Evolutionary conservation across 2,329 filamentous ascomycete species (phyloP), one percentile per base, ranked within the genome.

Genomic region (Colletotrichum australisinense): DNA sequence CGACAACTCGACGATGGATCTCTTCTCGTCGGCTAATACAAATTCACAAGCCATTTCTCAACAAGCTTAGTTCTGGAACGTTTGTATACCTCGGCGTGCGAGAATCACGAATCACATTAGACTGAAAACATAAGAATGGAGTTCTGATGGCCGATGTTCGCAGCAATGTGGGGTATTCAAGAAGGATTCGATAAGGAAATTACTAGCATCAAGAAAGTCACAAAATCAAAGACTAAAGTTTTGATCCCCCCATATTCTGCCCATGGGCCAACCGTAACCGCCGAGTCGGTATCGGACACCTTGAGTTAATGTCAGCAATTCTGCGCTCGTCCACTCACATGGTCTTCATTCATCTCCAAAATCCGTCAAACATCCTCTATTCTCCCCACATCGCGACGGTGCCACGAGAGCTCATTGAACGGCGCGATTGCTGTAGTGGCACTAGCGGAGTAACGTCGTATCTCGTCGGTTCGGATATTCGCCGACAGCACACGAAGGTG

Each of bases 391-490:
- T 55, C 5, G 38, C 22, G 5, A 5, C 30, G 28, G 55, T 28
- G 28, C 26, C 53, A 7, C 38, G 38, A 42, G 22, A 32, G 7
- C 42, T 16, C 32, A 11, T 42, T 11, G 30, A 30, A 30, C 32
- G 52, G 52, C 53, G n/a, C 49, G 5, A 7, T 26, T 12, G 16
- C 38, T 42, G 16, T 19, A 19, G 38, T 7, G 38, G 5, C 16
- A 63, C 24, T 32, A 24, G 49, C 66, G 57, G 30, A 63, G 52
- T 24, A 64, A 53, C 30, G 66, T 38, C 38, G 69, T 58, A 64
- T 52, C 59, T 53, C 26, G 69, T 57, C 46, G n/a, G 42, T 55
- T 65, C 67, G 67, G 55, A 70, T 65, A 42, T 38, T 70, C 46
- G 30, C 70, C 60, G 67, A 73, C 56, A 49, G 22, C 6, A 24